Conservation (phyloP, 1,284 basidiomycete species). For the Trichosporon coremiiforme region DNA sequence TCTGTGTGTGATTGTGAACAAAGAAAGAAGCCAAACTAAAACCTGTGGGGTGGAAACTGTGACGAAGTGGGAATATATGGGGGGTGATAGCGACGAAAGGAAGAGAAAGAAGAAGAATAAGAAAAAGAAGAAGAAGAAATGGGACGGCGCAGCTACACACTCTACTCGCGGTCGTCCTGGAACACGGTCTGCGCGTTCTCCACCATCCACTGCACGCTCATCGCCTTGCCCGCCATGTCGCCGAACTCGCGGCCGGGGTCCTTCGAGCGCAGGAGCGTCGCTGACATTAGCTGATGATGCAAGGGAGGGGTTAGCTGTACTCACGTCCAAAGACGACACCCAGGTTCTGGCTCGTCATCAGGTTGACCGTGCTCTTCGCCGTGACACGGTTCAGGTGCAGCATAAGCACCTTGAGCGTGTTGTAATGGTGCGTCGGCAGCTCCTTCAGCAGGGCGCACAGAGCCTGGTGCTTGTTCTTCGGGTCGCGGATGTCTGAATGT, state of each 20-base stretch:
- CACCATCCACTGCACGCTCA: constrained; percentile 87
- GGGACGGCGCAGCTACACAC: no score
- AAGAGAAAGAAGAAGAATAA: neutral
- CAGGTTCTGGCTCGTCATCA: constrained; percentile 93
- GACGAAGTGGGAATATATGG: neutral
- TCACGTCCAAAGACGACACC: constrained; percentile 99
- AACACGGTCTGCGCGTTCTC: constrained; percentile 72
- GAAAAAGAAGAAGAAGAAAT: no score
- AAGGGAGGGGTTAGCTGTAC: constrained; percentile 53
- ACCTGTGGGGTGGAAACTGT: neutral
- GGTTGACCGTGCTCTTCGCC: constrained; percentile 70
- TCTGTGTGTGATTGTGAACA: neutral
- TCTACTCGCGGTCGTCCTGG: constrained; percentile 22
- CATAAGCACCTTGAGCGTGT: constrained; percentile 80
- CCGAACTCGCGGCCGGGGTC: constrained; percentile 87
- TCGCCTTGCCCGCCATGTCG: constrained; percentile 84
- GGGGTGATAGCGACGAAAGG: neutral
- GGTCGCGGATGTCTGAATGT: constrained; percentile 64
- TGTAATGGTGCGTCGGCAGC: constrained; percentile 83
- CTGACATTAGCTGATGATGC: constrained; percentile 57
- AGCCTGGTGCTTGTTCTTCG: constrained; percentile 64
- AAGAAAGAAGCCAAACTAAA: neutral
- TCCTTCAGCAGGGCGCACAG: constrained; percentile 72
- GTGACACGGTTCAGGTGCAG: constrained; percentile 83
- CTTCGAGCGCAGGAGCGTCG: constrained; percentile 87